Evolutionary conservation across 257 asterid species (phyloP).

Genomic region (Solanum piurae): DNA sequence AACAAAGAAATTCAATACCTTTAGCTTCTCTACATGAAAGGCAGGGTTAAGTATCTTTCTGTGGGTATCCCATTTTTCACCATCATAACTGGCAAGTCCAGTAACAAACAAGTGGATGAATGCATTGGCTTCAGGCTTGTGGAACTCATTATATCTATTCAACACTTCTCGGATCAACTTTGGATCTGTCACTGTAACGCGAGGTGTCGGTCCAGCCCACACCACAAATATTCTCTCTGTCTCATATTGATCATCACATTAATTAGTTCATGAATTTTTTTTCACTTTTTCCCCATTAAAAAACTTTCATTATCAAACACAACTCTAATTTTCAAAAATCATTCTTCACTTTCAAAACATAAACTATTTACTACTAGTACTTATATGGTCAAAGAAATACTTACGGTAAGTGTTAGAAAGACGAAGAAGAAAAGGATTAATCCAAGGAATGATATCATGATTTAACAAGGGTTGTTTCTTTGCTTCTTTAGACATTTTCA

Average conservation of each 20-base stretch:
- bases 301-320: no score
- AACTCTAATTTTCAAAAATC: no score
- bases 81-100: conserved; percentile 20
- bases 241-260: no score
- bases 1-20: neutral
- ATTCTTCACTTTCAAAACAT: no score
- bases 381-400: neutral
- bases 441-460: conserved; percentile 8
- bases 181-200: conserved; percentile 13
- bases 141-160: neutral
- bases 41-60: conserved; percentile 22
- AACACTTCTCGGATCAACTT: neutral
- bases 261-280: no score
- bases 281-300: no score
- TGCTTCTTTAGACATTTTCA: conserved; percentile 2
- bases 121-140: neutral
- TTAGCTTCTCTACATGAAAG: conserved; percentile 22
- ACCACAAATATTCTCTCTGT: no score
- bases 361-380: no score
- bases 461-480: conserved; percentile 8
- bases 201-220: neutral
- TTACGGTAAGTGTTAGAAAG: conserved; percentile 11
- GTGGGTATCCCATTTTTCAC: conserved; percentile 16
- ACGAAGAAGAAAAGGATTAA: conserved; percentile 5
- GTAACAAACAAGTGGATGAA: conserved; percentile 7